These are phyloP conservation scores for Cyclanthera cordifolia DNA, from an alignment of 306 rosid genomes.

Conservation along the genomic window DNA sequence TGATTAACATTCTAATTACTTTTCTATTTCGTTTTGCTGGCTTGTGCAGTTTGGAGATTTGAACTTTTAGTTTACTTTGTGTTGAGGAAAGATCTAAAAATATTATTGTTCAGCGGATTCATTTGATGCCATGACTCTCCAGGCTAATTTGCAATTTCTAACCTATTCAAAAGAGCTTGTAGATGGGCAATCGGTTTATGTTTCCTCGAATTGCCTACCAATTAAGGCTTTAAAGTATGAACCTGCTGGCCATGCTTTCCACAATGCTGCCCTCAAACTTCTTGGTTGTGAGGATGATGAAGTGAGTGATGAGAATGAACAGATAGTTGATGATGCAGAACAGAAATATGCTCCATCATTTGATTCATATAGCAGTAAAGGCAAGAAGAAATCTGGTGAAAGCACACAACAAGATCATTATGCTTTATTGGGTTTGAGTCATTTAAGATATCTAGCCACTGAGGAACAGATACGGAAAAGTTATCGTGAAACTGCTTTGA, in stretches of 20 bases:
- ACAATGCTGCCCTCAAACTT: slow-evolving; percentile 60
- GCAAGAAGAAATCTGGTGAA: slow-evolving; percentile 77
- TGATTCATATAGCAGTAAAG: slow-evolving; percentile 82
- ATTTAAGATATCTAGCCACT: slow-evolving; percentile 86
- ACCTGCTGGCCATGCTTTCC: slow-evolving; percentile 90
- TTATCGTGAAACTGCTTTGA: slow-evolving; percentile 92
- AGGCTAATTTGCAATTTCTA: slow-evolving; percentile 32
- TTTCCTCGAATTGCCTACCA: slow-evolving; percentile 74
- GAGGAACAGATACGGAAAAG: slow-evolving; percentile 89
- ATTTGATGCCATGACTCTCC: slow-evolving; percentile 34
- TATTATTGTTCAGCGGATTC: slow-evolving; percentile 16
- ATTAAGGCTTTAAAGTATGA: slow-evolving; percentile 53
- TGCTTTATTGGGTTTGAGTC: slow-evolving; percentile 79
- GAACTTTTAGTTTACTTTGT: neutral
- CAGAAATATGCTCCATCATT: slow-evolving; percentile 41
- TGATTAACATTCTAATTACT: neutral
- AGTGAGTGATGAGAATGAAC: slow-evolving; percentile 27
- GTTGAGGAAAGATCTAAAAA: neutral
- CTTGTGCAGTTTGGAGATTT: slow-evolving; percentile 10
- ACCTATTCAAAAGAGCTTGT: slow-evolving; percentile 58
- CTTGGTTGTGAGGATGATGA: slow-evolving; percentile 45
- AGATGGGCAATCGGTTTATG: slow-evolving; percentile 72
- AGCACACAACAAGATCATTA: slow-evolving; percentile 87
- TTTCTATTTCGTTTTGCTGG: neutral
- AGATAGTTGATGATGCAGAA: slow-evolving; percentile 51